These are phyloP conservation scores for Somion occarium DNA, from an alignment of 1,284 basidiomycete genomes.

Conservation along the genomic window DNA sequence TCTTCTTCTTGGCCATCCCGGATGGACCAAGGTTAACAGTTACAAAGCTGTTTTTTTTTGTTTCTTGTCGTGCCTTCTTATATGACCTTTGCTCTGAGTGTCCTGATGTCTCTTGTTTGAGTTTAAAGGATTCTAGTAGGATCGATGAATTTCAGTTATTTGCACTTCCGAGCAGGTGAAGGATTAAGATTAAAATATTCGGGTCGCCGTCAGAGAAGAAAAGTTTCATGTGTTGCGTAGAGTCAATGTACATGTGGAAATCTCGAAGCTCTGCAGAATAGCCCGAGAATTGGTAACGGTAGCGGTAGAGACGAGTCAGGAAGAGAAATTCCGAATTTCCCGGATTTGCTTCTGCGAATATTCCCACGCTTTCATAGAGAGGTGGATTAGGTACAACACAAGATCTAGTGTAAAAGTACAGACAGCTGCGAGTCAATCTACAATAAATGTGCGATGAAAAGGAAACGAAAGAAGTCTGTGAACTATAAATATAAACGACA, in stretches of 20 bases:
- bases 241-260: neutral
- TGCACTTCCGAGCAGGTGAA: neutral
- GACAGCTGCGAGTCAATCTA: slow-evolving; percentile 8
- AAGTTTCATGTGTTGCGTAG: neutral
- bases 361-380: neutral
- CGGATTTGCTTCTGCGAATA: neutral
- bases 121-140: no score
- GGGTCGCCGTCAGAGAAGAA: neutral
- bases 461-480: neutral
- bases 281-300: neutral
- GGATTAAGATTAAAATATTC: neutral
- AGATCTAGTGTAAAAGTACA: slow-evolving; percentile 12
- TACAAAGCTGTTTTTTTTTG: neutral
- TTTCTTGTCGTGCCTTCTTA: neutral
- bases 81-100: no score
- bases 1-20: slow-evolving; percentile 84
- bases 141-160: no score
- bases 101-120: no score
- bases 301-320: neutral
- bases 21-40: slow-evolving; percentile 8
- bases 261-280: neutral
- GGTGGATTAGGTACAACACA: slow-evolving; percentile 1
- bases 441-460: neutral
- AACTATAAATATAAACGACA: slow-evolving; percentile 7
- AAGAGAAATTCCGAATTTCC: neutral